phyloP scores from a whole-genome alignment of 1,139 yeast species.

The Meyerozyma sp. region DNA sequence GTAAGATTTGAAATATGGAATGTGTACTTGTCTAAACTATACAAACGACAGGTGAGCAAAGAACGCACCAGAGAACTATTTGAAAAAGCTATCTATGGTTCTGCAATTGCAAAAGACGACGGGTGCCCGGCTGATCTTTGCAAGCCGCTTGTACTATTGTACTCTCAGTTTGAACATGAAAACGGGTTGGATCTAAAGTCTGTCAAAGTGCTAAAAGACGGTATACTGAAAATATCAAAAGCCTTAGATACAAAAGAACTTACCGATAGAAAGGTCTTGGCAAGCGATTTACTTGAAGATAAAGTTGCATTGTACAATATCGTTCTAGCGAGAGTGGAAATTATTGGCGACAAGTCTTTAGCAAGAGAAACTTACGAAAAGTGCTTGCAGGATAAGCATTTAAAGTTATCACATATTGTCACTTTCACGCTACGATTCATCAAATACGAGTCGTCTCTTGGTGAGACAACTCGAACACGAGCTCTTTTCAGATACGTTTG shows the following conservation, averaged over 20 bases:
- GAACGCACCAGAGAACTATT: constrained; percentile 73
- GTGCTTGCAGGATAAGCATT: constrained; percentile 15
- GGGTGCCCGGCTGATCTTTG: constrained; percentile 41
- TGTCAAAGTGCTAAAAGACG: constrained; percentile 19
- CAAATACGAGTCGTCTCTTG: constrained; percentile 41
- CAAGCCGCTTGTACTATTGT: constrained; percentile 48
- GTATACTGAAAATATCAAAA: constrained; percentile 11
- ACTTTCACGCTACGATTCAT: constrained; percentile 34
- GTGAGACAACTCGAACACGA: constrained; percentile 56
- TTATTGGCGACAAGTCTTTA: constrained; percentile 10
- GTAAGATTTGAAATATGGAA: constrained; percentile 69
- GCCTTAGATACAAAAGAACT: constrained; percentile 3
- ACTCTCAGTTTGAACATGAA: constrained; percentile 53
- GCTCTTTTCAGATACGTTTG: constrained; percentile 44
- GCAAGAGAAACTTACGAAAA: constrained; percentile 15
- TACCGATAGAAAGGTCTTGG: constrained; percentile 2
- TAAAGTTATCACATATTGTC: constrained; percentile 24
- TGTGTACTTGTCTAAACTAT: constrained; percentile 52
- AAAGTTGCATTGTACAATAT: constrained; percentile 19
- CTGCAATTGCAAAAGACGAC: constrained; percentile 22
- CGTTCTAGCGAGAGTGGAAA: constrained; percentile 8
- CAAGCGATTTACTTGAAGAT: constrained; percentile 12
- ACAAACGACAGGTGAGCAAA: constrained; percentile 27
- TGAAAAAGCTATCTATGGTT: constrained; percentile 44
- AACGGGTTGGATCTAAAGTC: constrained; percentile 25